Conservation (phyloP, 2,329 filamentous ascomycete genomes). For the Colletotrichum tamarilloi region DNA sequence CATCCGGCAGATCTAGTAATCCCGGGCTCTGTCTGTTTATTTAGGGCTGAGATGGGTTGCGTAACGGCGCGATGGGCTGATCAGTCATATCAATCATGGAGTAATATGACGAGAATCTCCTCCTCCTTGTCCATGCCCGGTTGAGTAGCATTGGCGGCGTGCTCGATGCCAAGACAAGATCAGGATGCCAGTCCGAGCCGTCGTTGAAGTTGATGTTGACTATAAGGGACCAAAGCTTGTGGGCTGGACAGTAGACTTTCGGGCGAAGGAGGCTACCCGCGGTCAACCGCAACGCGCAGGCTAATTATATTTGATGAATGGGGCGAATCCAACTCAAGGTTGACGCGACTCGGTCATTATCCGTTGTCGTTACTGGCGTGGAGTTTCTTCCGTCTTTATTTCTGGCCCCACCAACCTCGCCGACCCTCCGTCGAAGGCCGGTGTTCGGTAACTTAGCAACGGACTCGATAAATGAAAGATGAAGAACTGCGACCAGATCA, state of each 20-base stretch:
- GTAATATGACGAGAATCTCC: background rate
- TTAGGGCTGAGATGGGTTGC: background rate
- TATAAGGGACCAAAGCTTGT: background rate
- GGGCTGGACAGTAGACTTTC: background rate
- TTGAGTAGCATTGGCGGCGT: background rate
- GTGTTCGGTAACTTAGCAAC: background rate
- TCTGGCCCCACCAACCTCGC: background rate
- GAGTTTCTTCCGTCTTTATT: background rate
- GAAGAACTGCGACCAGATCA: background rate
- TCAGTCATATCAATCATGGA: background rate
- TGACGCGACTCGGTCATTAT: background rate
- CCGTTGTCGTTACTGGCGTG: background rate
- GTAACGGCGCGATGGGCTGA: background rate
- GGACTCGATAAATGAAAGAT: background rate
- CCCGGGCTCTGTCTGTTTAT: background rate
- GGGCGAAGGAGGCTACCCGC: no score
- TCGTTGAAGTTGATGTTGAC: background rate
- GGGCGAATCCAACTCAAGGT: background rate
- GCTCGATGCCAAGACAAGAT: background rate
- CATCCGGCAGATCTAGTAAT: no score
- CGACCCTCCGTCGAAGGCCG: background rate
- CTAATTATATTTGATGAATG: background rate
- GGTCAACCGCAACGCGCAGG: no score
- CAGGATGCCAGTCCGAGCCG: background rate
- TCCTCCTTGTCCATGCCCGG: constrained; percentile 13